Base-by-base conservation (phyloP, 2,329 filamentous ascomycete species). In the Gaeumannomyces tritici region DNA sequence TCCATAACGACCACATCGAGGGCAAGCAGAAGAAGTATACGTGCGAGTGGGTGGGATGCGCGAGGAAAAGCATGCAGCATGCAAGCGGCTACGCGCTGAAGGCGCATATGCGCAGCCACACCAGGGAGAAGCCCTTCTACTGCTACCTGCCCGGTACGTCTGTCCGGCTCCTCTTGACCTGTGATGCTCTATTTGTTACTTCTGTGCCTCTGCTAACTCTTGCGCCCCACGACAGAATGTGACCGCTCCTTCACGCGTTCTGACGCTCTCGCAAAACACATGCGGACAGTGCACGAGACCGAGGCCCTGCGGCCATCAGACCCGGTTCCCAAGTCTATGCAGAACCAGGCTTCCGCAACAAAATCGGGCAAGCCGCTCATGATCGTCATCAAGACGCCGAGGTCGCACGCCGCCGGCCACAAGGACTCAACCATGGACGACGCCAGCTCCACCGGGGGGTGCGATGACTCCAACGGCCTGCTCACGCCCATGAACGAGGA, bases 261-360 rank as follows among this genome's bases (percentile, higher is more conserved):
- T 28, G 95, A 99, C 70, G 95, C 95, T 15, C 82, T 99, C 0
- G 92, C 93, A 1, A 99, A 99, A 75, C 95, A 99, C 73, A 98
- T 98, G 91, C 89, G 95, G 69, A 98, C 95, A 21, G 93, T 99
- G 51, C 95, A 99, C 78, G 95, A 99, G 74, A 97, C 93, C 4
- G 95, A 99, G 76, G 90, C 91, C 21, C 81, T 96, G 27, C 87
- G 91, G n/a, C 89, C 90, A 5, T 87, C 85, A 21, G 87, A 93
- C 71, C 86, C 89, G 2, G 84, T 91, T 15, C 86, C 88, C 27
- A 89, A 91, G 72, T 86, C 86, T 63, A 83, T 85, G 78, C 84
- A 86, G 68, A 71, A 78, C 2, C 74, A 66, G 15, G 65, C 62
- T 65, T 74, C 71, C 24, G 70, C 73, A 55, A 75, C 72, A 69